Conservation (phyloP, 2,329 filamentous ascomycete genomes). For the Fonsecaea monophora region DNA sequence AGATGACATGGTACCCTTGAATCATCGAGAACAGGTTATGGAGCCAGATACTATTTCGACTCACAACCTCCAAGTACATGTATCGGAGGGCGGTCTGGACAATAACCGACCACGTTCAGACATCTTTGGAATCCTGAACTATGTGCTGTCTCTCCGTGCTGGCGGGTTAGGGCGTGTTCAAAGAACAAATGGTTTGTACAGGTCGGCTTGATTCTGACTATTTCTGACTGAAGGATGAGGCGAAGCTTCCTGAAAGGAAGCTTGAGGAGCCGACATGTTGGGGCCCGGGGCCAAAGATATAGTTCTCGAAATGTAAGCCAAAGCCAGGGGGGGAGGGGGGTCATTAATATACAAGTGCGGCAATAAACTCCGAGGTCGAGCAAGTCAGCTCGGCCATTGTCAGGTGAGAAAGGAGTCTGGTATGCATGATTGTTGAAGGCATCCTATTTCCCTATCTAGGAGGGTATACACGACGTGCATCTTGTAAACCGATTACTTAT, state of each 20-base stretch:
- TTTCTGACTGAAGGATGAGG: slow-evolving; percentile 14
- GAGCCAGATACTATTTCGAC: slow-evolving; percentile 4
- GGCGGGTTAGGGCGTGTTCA: neutral
- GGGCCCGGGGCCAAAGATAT: slow-evolving; percentile 12
- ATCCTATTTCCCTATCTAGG: neutral
- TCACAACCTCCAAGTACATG: slow-evolving; percentile 2
- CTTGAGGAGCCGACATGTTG: slow-evolving; percentile 18
- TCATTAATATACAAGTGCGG: neutral
- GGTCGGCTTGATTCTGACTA: neutral
- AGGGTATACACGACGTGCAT: neutral
- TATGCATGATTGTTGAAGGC: neutral
- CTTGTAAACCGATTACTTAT: neutral
- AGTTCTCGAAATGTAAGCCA: neutral
- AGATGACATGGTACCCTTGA: neutral
- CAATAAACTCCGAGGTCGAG: neutral
- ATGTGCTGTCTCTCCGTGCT: neutral
- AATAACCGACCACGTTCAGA: slow-evolving; percentile 12
- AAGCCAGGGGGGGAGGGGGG: neutral
- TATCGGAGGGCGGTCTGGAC: slow-evolving; percentile 16
- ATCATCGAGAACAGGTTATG: neutral
- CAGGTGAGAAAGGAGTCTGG: neutral
- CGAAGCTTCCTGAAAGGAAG: slow-evolving; percentile 9
- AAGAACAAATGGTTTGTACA: neutral
- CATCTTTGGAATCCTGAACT: neutral
- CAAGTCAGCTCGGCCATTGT: neutral